Base-by-base conservation (phyloP, 345 rosid genomes). In the Streptanthus diversifolius region DNA sequence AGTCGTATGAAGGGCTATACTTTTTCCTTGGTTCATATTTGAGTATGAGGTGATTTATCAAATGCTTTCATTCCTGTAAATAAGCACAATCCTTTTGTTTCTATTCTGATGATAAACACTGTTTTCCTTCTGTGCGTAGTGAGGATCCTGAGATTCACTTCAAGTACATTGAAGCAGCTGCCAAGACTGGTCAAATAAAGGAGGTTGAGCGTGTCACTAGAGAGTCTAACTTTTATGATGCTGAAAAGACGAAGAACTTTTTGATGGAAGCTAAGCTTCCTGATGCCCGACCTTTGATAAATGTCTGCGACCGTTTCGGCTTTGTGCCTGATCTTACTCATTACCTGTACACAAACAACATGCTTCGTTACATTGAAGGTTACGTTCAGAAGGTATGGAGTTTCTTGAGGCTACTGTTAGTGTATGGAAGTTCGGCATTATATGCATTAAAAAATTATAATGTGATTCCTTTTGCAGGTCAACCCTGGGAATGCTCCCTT, bases 251-350 rank as follows among this genome's bases (percentile, higher is more conserved):
- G 3, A 95, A 92, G 82, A 95, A 92, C 85, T 95, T 95, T 72
- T 77, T 95, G 78, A 95, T 92, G 99, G 99, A 95, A 82, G 97
- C 96, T 77, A 95, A 95, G 81, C 98, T 95, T 83, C 98, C 99
- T 32, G 99, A 95, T 84, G 98, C 98, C 24, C 84, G 98, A 71
- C 98, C 97, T 11, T 77, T 93, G 81, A 93, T 93, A 58, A 93
- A 93, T 86, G 99, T 95, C 72, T 95, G 99, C 71, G 99, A 95
- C 64, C 98, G 99, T 11, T 95, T 92, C 76, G 98, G 98, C 64
- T 95, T 82, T 78, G 99, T 92, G 74, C 95, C 96, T 40, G 99
- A 95, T 81, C 93, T 95, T 56, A 95, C 97, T 14, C 99, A 92
- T 82, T 92, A 95, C 85, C 91, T 95, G 19, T 95, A 95, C 84